A percentile compares a stretch with the other conserved stretches of the same genome.
Conservation (phyloP, 2,329 filamentous ascomycete genomes). For the Cordyceps cicadae region DNA sequence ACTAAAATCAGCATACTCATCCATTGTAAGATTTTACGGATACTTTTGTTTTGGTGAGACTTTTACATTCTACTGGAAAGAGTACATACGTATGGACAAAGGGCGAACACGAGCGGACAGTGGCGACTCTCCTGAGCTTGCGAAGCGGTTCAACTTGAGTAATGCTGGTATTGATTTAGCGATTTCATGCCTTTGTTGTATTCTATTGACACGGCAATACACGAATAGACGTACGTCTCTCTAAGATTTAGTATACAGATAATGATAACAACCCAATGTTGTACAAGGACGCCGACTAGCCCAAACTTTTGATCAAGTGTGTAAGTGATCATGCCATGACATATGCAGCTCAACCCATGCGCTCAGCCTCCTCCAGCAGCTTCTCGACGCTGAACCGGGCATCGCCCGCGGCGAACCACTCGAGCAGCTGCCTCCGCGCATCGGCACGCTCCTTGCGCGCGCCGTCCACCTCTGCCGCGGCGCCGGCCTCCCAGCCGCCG, state of each 20-base stretch:
- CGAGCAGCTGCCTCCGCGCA: conserved; percentile 61
- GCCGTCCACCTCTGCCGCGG: conserved; percentile 20
- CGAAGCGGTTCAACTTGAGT: background rate
- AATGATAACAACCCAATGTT: background rate
- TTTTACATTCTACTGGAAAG: background rate
- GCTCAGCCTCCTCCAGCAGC: conserved; percentile 83
- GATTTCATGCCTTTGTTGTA: background rate
- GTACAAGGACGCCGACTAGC: background rate
- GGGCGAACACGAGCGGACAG: background rate
- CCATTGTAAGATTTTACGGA: background rate
- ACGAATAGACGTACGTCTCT: background rate
- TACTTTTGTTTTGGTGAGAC: background rate
- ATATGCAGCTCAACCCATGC: conserved; percentile 43
- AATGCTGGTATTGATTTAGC: background rate
- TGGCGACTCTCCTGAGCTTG: background rate
- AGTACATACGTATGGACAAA: background rate
- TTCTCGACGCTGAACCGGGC: conserved; percentile 72
- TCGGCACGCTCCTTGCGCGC: conserved; percentile 47
- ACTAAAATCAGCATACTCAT: background rate
- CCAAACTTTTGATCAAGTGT: background rate
- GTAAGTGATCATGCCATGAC: background rate
- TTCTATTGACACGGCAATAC: background rate
- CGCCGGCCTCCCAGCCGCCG: conserved; percentile 49
- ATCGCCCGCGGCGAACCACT: conserved; percentile 77
- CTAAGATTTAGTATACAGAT: conserved; percentile 1